phyloP scores from a whole-genome alignment of 768 basidiomycete species.

The Cyclocybe cylindracea region DNA sequence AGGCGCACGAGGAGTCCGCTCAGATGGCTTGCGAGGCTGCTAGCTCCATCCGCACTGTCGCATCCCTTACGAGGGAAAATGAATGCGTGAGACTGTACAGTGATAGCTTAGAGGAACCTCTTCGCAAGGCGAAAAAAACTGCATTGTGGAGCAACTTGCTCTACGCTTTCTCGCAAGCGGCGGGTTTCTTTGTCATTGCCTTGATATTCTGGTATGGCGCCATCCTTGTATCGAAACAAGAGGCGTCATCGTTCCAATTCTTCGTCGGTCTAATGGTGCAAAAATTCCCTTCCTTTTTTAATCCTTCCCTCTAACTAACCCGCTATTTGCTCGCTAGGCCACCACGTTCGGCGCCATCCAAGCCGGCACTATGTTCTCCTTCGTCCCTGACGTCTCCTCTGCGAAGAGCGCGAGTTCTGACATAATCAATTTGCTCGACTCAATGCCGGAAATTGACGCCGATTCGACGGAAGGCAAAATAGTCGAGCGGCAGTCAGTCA shows the following conservation, averaged over 20 bases:
- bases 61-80: conserved; percentile 80
- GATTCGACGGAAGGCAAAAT: conserved; percentile 63
- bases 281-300: too few species aligned
- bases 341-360: conserved; percentile 74
- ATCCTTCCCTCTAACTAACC: too few species aligned
- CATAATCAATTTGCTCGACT: conserved; percentile 77
- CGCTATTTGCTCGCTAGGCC: conserved; percentile 25
- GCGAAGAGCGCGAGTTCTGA: conserved; percentile 77
- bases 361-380: conserved; percentile 78
- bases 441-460: conserved; percentile 73
- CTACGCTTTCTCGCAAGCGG: conserved; percentile 72
- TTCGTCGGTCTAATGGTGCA: conserved; percentile 75
- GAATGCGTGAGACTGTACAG: conserved; percentile 71
- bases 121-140: conserved; percentile 59
- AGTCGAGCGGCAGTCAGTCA: conserved; percentile 40
- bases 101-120: conserved; percentile 66
- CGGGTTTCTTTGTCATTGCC: conserved; percentile 77
- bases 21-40: conserved; percentile 94
- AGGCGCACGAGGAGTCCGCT: conserved; percentile 73
- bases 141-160: conserved; percentile 62
- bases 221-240: conserved; percentile 50
- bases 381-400: conserved; percentile 85
- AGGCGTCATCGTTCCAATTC: conserved; percentile 62
- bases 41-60: conserved; percentile 85
- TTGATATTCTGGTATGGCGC: conserved; percentile 81